phyloP scores from a whole-genome alignment of 2,329 filamentous ascomycete genomes.

The Fusarium buharicum region DNA sequence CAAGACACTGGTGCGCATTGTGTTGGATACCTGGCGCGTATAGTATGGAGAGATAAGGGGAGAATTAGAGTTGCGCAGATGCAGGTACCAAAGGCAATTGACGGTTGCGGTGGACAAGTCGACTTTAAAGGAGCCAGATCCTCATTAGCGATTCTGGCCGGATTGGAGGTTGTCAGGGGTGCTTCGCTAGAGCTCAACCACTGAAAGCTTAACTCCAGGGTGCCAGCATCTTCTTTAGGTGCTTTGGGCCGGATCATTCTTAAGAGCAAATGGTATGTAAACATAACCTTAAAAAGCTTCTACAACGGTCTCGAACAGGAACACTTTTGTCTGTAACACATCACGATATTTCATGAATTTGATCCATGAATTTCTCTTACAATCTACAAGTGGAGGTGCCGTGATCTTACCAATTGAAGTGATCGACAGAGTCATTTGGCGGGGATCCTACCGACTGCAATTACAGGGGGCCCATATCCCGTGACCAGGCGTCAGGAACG shows the following conservation, averaged over 20 bases:
- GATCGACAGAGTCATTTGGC: slow-evolving; percentile 27
- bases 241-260: neutral
- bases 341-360: neutral
- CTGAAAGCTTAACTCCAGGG: slow-evolving; percentile 31
- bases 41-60: slow-evolving; percentile 1
- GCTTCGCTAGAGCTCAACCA: slow-evolving; percentile 21
- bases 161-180: slow-evolving; percentile 28
- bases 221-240: too few species aligned
- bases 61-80: slow-evolving; percentile 19
- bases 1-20: slow-evolving; percentile 48
- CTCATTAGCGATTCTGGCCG: too few species aligned
- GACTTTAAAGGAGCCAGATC: slow-evolving; percentile 33
- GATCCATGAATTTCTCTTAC: neutral
- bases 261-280: slow-evolving; percentile 11
- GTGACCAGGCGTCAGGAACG: slow-evolving; percentile 33
- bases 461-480: slow-evolving; percentile 13
- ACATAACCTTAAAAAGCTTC: slow-evolving; percentile 1
- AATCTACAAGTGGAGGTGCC: slow-evolving; percentile 10
- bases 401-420: neutral
- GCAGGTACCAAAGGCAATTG: slow-evolving; percentile 24
- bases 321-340: neutral
- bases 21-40: slow-evolving; percentile 6
- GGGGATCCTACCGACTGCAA: neutral
- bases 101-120: slow-evolving; percentile 7
- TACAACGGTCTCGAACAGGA: neutral